phyloP scores from a whole-genome alignment of 495 filamentous ascomycete species.

The Geoglossum glabrum region DNA sequence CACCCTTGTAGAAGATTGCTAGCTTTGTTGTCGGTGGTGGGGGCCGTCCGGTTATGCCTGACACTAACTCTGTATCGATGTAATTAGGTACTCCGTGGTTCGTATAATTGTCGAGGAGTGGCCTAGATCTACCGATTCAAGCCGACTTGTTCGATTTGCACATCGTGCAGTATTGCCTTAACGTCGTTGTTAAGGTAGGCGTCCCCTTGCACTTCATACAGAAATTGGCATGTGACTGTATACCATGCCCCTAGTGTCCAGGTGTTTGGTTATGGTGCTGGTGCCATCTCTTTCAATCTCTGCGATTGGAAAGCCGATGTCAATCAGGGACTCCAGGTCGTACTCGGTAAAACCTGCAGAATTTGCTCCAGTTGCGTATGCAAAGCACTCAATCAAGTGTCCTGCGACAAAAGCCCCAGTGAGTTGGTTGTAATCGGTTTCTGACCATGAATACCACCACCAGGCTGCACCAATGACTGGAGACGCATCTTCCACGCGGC shows the following conservation, averaged over 20 bases:
- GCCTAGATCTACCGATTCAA: constrained; percentile 12
- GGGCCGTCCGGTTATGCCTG: constrained; percentile 22
- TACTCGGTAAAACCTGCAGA: constrained; percentile 36
- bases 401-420: constrained; percentile 32
- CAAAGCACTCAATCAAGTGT: constrained; percentile 35
- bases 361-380: constrained; percentile 35
- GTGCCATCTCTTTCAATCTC: constrained; percentile 29
- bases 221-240: constrained; percentile 31
- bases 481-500: constrained; percentile 33
- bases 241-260: constrained; percentile 18
- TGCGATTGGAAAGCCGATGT: constrained; percentile 39
- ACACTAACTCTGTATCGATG: constrained; percentile 19
- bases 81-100: too few relatives aligned
- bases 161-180: constrained; percentile 27
- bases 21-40: constrained; percentile 36
- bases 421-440: constrained; percentile 25
- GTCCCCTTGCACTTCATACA: constrained; percentile 41
- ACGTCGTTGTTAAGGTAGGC: constrained; percentile 39
- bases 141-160: constrained; percentile 26
- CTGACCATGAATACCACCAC: constrained; percentile 28
- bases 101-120: not conserved
- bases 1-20: constrained; percentile 27
- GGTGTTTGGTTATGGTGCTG: constrained; percentile 19
- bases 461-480: constrained; percentile 31
- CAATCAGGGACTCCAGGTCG: constrained; percentile 19